A percentile compares a stretch with the other conserved stretches of the same genome.
These are phyloP conservation scores for Colletotrichum eremochloae DNA, from an alignment of 2,329 filamentous ascomycete genomes.

Conservation along the genomic window DNA sequence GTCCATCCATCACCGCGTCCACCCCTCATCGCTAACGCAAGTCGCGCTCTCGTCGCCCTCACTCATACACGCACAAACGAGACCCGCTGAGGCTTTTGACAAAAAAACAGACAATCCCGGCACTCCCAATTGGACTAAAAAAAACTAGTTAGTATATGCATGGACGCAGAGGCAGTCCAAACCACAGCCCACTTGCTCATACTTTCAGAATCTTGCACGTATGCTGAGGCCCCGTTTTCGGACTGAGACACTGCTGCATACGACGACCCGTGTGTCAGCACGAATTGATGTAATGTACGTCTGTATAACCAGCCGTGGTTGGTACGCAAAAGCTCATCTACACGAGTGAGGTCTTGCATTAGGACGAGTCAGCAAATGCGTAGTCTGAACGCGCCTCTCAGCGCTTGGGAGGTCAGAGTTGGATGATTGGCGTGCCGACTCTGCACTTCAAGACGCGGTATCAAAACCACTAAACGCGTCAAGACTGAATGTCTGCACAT, in stretches of 20 bases:
- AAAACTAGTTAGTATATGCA: slow-evolving; percentile 4
- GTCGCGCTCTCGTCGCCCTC: slow-evolving; percentile 31
- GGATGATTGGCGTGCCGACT: slow-evolving; percentile 4
- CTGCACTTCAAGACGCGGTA: slow-evolving; percentile 21
- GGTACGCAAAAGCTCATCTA: too few relatives aligned
- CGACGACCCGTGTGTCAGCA: slow-evolving; percentile 23
- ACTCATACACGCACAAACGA: slow-evolving; percentile 15
- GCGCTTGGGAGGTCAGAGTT: neutral
- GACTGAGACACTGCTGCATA: slow-evolving; percentile 28
- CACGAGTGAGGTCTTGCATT: neutral
- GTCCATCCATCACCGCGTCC: slow-evolving; percentile 32
- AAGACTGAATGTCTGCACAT: neutral
- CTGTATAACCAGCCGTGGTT: neutral
- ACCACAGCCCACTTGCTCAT: slow-evolving; percentile 21
- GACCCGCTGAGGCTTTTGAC: slow-evolving; percentile 37
- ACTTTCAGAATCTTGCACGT: slow-evolving; percentile 1
- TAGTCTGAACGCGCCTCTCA: slow-evolving; percentile 7
- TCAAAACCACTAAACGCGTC: slow-evolving; percentile 34
- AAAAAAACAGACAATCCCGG: slow-evolving; percentile 22
- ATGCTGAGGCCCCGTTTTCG: slow-evolving; percentile 33
- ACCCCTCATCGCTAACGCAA: slow-evolving; percentile 40
- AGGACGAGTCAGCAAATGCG: neutral
- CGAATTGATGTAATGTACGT: neutral
- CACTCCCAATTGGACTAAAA: slow-evolving; percentile 32
- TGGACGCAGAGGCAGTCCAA: neutral